Base-by-base conservation (phyloP, 2,329 filamentous ascomycete genomes). In the Aspergillus quadrilineatus region DNA sequence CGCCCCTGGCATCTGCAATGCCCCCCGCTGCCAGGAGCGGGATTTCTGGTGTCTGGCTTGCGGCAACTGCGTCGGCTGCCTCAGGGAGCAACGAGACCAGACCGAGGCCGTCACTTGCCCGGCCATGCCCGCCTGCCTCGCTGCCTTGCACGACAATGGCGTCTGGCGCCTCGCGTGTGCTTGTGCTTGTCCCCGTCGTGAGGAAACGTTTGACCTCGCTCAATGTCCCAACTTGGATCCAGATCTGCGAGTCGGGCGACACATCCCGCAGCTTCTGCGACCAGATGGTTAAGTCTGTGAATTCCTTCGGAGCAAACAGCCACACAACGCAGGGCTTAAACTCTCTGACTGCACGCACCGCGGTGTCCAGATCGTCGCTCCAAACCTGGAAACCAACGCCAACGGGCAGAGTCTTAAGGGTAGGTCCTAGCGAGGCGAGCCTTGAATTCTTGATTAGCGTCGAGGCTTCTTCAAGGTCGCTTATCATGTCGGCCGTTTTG, bases 51-150 rank as follows among this genome's bases (percentile, higher is more conserved):
- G 22, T 4, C 5, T 59, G 37, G 0, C 67, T 69, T 1, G 26
- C n/a, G 58, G 66, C 22, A 49, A 79, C 70, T 22, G 22, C 22
- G 62, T 84, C 80, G 2, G 70, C 71, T 0, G 81, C 69, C 59
- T 85, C 82, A 0, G 82, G 82, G 4, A 85, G 65, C 0, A 85
- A 63, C 0, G 79, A 69, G 56, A 82, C 73, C 12, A 83, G 71
- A 1, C 82, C 67, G 1, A 80, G 76, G n/a, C 81, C 77, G 10
- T 73, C 73, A 0, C 69, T 73, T 0, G 65, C 67, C 6, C 80
- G 73, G 1, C 82, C 82, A 56, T 85, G 82, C 0, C 82, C 82
- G 0, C 82, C 82, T 0, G 82, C 79, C 56, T 85, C 82, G 1
- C 75, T 69, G 0, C 82, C 82, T 65, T 85, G 82, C 0, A 83